Base-by-base conservation (phyloP, 2,329 filamentous ascomycete genomes). In the Plectosphaerella plurivora region DNA sequence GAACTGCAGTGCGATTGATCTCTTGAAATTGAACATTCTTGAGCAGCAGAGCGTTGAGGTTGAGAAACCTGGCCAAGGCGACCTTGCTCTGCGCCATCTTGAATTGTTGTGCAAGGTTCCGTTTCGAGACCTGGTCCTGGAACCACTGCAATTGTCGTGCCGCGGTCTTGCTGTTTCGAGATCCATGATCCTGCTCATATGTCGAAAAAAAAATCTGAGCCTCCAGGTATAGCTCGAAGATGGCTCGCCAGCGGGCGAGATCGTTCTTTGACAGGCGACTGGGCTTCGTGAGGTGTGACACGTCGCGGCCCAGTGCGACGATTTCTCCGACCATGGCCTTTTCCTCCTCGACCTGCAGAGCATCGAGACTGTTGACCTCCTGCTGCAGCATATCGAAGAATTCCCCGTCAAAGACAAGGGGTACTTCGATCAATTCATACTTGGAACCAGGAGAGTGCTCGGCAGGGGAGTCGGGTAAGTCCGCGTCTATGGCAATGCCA, bases 201-300 rank as follows among this genome's bases (percentile, higher is more conserved):
- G 86, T 88, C 1, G 88, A 90, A 66, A 94, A 94, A 71, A 96
- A 96, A 28, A 95, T 78, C 51, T 87, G 82, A 8, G 87, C 86
- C 52, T 94, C 86, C 12, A 92, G 71, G 62, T 96, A 96, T 0
- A 93, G 71, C 54, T 91, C 85, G 61, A 96, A 93, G 57, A 96
- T 85, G 58, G 87, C 79, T 47, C 91, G 82, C 91, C 91, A 96
- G 37, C 79, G 79, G 50, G 84, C 82, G 22, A 95, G 71, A 63
- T 94, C 88, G 45, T 78, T 84, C 55, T 79, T 82, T 45, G 81
- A 78, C 18, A 82, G 79, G 51, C 73, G 76, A 22, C 80, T 79
- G 3, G 88, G 88, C 54, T 83, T 81, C 0, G 87, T 82, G 8
- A 89, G 75, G 45, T 74, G 73, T 24, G 82, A 76, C 20, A 96